Conservation (phyloP, 139 green algal species). For the Chlamydomonas sphaeroides region DNA sequence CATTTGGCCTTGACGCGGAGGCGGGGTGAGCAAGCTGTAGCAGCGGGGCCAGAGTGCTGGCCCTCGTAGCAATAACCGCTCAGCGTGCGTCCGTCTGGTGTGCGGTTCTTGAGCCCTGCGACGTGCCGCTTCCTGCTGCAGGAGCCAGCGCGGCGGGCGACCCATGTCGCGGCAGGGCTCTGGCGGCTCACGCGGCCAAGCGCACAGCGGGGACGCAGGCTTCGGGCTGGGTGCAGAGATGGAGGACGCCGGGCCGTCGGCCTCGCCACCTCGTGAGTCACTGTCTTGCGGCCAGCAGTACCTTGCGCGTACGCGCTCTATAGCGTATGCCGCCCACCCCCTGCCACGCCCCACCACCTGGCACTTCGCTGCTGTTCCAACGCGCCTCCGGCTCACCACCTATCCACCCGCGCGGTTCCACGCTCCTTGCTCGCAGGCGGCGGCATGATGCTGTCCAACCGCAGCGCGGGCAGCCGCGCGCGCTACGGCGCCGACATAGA, state of each 20-base stretch:
- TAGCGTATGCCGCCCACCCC: too few relatives aligned
- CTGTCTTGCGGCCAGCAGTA: too few relatives aligned
- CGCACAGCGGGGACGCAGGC: background rate
- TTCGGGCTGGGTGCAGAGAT: slow-evolving; percentile 15
- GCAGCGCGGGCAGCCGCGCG: background rate
- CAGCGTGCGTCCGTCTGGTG: too few relatives aligned
- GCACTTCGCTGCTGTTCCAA: too few relatives aligned
- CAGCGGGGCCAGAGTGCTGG: too few relatives aligned
- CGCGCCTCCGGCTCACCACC: too few relatives aligned
- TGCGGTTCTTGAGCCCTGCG: too few relatives aligned
- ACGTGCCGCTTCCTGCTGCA: too few relatives aligned
- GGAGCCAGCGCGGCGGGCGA: background rate
- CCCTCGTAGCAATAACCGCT: too few relatives aligned
- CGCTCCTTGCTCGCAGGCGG: background rate
- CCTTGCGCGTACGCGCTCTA: too few relatives aligned
- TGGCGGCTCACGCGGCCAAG: background rate
- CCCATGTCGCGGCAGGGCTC: slow-evolving; percentile 7
- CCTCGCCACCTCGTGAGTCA: slow-evolving; percentile 9
- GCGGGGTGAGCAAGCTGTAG: slow-evolving; percentile 8
- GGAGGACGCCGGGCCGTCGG: background rate
- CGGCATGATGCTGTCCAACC: slow-evolving; percentile 12
- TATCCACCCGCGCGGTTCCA: too few relatives aligned
- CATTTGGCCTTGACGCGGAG: slow-evolving; percentile 22
- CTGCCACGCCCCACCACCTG: too few relatives aligned
- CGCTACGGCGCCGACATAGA: slow-evolving; percentile 26